These are phyloP conservation scores for Malassezia vespertilionis DNA, from an alignment of 1,284 basidiomycete genomes.

Conservation along the genomic window DNA sequence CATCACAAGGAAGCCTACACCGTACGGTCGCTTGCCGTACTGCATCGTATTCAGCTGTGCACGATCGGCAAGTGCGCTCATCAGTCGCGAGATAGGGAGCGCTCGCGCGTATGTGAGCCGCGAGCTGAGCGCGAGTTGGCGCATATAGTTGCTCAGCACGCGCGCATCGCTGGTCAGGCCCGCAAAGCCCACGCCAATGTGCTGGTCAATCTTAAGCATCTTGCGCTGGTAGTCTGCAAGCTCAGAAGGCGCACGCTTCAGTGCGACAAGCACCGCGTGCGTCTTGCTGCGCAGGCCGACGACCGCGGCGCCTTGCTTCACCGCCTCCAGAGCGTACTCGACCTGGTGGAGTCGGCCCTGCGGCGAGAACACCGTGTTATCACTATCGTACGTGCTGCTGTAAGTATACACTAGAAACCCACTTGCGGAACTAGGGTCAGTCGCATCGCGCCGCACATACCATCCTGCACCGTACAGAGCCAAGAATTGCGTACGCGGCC, in stretches of 20 bases:
- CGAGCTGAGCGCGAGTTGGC: conserved; percentile 91
- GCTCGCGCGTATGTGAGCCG: conserved; percentile 91
- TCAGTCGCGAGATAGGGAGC: conserved; percentile 82
- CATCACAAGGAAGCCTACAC: conserved; percentile 95
- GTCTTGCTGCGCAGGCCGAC: conserved; percentile 91
- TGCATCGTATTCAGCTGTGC: conserved; percentile 98
- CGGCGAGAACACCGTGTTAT: conserved; percentile 46
- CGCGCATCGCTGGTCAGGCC: conserved; percentile 95
- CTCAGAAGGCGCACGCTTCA: conserved; percentile 98
- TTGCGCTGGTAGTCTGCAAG: conserved; percentile 98
- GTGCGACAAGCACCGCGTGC: conserved; percentile 80
- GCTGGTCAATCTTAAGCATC: conserved; percentile 98
- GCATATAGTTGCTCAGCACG: conserved; percentile 82
- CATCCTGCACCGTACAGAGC: conserved; percentile 9
- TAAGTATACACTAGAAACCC: conserved; percentile 4
- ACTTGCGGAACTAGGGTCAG: conserved; percentile 18
- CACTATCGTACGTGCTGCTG: conserved; percentile 45
- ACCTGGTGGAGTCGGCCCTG: conserved; percentile 66
- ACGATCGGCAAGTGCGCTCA: conserved; percentile 90
- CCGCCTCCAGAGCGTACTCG: conserved; percentile 97
- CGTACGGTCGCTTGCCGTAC: conserved; percentile 92
- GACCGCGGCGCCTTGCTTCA: conserved; percentile 97
- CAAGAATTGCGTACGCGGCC: conserved; percentile 11
- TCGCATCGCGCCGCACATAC: conserved; percentile 4
- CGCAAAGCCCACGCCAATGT: conserved; percentile 95